Base-by-base conservation (phyloP, 805 yeast species). In the Teunomyces stri region DNA sequence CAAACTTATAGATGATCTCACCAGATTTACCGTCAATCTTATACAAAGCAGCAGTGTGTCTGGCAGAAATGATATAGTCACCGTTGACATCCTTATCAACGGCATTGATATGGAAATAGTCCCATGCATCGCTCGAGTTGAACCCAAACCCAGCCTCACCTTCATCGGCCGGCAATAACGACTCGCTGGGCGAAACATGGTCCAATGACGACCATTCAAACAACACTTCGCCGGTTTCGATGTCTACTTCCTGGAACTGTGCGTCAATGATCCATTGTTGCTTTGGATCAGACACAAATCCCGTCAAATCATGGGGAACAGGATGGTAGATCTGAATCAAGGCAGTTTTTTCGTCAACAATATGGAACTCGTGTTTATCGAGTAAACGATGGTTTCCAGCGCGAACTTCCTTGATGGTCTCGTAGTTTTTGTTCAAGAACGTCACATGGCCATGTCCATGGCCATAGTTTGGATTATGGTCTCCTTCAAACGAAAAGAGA, bases 51-150 rank as follows among this genome's bases (percentile, higher is more conserved):
- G 72, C 62, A 25, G 62, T 56, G 50, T 68, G 63, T 51, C 74
- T 59, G 4, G 71, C 68, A 6, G 70, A 65, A n/a, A 69, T 31
- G 16, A 67, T 39, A 50, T 68, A 68, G 47, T 66, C 64, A 10
- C 72, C 68, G 37, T 61, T 45, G 13, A 50, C 59, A 50, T 67
- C 69, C 47, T 68, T 69, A 46, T 68, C 73, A 30, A 68, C 68
- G 1, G 73, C 68, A 45, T 69, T 69, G 47, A 68, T 64, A 50
- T 69, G 73, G 60, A 68, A 68, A 45, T 64, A 68, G 51, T 68
- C 73, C 71, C 72, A 69, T 7, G 74, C 72, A 50, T 57, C 62
- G 45, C 61, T 54, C 6, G 67, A 62, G 34, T 61, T 61, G 43
- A 45, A 57, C 2, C 71, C 72, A n/a, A 57, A 50, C 13, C 72